Conservation (phyloP, 176 grass and related monocot genomes). For the Microstegium vimineum region DNA sequence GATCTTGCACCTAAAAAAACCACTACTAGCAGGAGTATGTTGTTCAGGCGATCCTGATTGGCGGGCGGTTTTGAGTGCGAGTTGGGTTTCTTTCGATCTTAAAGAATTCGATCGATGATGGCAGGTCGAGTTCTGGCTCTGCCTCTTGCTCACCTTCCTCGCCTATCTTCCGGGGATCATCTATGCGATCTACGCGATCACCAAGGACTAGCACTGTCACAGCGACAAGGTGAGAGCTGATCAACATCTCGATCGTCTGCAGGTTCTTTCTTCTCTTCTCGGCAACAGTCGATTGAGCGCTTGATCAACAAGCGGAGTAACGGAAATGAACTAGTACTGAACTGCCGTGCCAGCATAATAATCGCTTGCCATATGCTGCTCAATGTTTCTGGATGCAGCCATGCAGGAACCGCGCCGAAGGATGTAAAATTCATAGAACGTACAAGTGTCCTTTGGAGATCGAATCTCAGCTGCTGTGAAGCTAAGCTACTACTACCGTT, state of each 20-base stretch:
- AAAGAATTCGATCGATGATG: background rate
- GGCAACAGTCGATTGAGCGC: background rate
- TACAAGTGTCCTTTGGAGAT: background rate
- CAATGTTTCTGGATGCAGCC: background rate
- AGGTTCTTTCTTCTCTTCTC: background rate
- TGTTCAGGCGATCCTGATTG: background rate
- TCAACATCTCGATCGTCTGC: background rate
- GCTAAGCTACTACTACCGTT: background rate
- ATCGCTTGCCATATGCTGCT: background rate
- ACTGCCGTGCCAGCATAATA: background rate
- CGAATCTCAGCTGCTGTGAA: background rate
- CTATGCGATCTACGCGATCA: constrained; percentile 33
- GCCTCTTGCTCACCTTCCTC: constrained; percentile 31
- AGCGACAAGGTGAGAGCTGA: background rate
- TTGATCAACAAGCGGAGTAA: background rate
- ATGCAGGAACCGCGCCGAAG: background rate
- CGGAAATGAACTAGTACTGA: background rate
- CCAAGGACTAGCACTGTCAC: background rate
- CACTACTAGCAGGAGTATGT: background rate
- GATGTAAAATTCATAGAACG: background rate
- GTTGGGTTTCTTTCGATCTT: background rate
- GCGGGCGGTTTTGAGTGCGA: background rate
- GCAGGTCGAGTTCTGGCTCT: constrained; percentile 30
- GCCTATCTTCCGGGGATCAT: constrained; percentile 24
- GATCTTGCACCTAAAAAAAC: background rate